These are phyloP conservation scores for Psilocybe cyanescens DNA, from an alignment of 768 basidiomycete genomes.

Conservation along the genomic window DNA sequence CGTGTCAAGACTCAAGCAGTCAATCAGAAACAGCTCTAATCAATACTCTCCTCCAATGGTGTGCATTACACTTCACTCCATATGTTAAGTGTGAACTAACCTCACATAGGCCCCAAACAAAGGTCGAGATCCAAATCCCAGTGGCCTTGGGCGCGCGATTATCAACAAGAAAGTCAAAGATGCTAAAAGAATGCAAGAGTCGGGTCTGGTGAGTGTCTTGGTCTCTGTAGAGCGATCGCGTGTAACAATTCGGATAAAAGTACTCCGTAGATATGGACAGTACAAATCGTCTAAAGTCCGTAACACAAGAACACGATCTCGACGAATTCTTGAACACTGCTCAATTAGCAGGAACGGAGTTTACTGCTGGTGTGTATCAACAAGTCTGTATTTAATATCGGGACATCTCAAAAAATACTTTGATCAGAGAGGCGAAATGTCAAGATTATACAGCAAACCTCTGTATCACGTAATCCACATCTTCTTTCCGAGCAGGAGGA, in stretches of 20 bases:
- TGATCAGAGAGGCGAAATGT: conserved; percentile 75
- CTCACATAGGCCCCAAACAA: conserved; percentile 51
- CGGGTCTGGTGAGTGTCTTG: conserved; percentile 61
- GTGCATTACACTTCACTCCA: not conserved
- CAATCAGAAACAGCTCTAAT: not conserved
- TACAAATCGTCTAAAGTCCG: conserved; percentile 76
- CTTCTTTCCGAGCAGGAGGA: conserved; percentile 86
- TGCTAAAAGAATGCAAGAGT: conserved; percentile 60
- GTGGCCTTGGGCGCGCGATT: conserved; percentile 92
- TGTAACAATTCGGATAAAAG: conserved; percentile 38
- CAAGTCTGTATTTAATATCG: not conserved
- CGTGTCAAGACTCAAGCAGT: too few relatives aligned
- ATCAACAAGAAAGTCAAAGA: conserved; percentile 90
- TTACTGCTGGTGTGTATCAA: conserved; percentile 79
- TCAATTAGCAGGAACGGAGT: conserved; percentile 92
- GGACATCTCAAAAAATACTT: conserved; percentile 10
- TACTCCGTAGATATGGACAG: conserved; percentile 78
- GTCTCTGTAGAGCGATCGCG: not conserved
- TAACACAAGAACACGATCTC: conserved; percentile 94
- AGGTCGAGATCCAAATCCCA: conserved; percentile 64
- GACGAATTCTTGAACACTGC: conserved; percentile 97
- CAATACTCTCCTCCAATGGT: conserved; percentile 16
- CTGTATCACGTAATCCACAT: conserved; percentile 77
- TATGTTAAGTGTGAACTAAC: not conserved
- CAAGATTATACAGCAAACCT: conserved; percentile 69